Evolutionary conservation across 768 basidiomycete species (phyloP), one percentile per base, ranked within the genome.

Genomic region (Termitomyces sp.): DNA sequence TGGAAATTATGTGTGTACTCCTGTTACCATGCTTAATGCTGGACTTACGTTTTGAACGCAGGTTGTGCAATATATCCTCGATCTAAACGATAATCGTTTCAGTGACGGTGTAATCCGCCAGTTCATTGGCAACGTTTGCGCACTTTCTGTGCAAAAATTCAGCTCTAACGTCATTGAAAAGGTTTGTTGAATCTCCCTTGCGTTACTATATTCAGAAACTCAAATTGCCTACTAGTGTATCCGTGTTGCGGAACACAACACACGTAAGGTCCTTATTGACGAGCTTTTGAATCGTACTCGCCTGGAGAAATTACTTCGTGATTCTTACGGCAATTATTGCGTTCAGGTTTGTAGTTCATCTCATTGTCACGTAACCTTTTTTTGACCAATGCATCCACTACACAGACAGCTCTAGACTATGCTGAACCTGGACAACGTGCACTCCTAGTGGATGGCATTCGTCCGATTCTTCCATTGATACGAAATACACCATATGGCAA

Each of bases 401-500:
- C 22, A 12, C 71, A 98, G 89, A 99, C 97, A 57, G 95, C 96
- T 39, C 76, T 98, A 53, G 97, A 99, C 71, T 99, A 98, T 63
- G 94, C 97, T 36, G 97, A 98, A 65, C 89, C 94, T n/a, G 78
- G 72, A 22, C 97, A 99, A 71, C 88, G 97, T 58, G 85, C 88
- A 5, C 80, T 94, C 61, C 86, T 99, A 26, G 93, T 99, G 20
- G 96, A 98, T 68, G 93, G 92, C 64, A 99, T 99, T 70, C 90
- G 97, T 50, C 97, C 97, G n/a, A 94, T 98, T 59, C 81, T 99
- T 26, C 97, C 97, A 2, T 81, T 98, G 65, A 99, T 99, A 68
- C 90, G 97, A 67, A 99, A 99, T 75, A 99, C 97, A 10, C 97
- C 97, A 7, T 99, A 99, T 65, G 97, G 97, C 64, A 99, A 99